Percentiles rank a stretch among this genome's conserved stretches.
Evolutionary conservation across 805 yeast genomes (phyloP).

Genomic region (Candida hispaniensis): DNA sequence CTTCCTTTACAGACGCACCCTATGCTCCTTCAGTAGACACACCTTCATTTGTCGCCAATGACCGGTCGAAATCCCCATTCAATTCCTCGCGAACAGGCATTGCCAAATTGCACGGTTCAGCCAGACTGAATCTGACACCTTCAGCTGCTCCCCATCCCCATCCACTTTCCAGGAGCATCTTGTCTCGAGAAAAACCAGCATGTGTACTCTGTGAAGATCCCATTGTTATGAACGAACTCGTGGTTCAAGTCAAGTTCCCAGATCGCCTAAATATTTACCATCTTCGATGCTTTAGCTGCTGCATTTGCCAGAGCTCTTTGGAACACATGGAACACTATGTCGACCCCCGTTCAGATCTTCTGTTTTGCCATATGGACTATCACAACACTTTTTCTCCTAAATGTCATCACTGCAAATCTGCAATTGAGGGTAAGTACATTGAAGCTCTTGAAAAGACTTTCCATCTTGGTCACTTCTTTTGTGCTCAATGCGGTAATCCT

Average conservation of each 20-base stretch:
- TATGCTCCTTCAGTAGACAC: no score
- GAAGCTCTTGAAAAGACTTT: constrained; percentile 25
- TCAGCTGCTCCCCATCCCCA: constrained; percentile 10
- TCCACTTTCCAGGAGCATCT: background rate
- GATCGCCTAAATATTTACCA: constrained; percentile 19
- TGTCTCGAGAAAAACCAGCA: background rate
- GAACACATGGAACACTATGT: constrained; percentile 23
- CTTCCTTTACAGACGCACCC: no score
- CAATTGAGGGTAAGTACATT: constrained; percentile 26
- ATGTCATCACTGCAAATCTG: constrained; percentile 26
- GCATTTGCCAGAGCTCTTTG: constrained; percentile 19
- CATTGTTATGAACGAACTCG: constrained; percentile 18
- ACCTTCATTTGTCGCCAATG: no score
- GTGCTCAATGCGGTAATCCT: constrained; percentile 26
- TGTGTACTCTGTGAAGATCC: constrained; percentile 29
- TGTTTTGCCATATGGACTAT: constrained; percentile 29
- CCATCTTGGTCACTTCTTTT: constrained; percentile 29
- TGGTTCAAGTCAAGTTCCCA: constrained; percentile 19
- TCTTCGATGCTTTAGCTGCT: constrained; percentile 22
- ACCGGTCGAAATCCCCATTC: no score
- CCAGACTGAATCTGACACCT: constrained; percentile 6
- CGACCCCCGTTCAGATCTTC: constrained; percentile 11
- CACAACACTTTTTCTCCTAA: constrained; percentile 27
- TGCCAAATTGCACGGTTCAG: no score
- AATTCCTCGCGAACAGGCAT: no score